Evolutionary conservation across 306 rosid genomes (phyloP).

Genomic region (Cucurbita argyrosperma): DNA sequence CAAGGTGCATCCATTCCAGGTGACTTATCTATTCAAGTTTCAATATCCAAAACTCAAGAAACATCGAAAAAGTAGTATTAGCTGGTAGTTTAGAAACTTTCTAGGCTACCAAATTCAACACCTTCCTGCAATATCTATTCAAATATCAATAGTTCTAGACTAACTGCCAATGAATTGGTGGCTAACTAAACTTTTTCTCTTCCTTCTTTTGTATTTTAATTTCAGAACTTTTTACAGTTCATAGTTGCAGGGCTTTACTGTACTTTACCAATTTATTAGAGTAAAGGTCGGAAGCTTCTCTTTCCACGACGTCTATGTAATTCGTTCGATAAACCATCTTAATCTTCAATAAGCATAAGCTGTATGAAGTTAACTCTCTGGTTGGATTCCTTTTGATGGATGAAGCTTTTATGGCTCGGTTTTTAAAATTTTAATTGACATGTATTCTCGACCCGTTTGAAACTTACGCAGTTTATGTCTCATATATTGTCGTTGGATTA

Average conservation of each 20-base stretch:
- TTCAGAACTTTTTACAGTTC: neutral
- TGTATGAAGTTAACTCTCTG: too few species aligned
- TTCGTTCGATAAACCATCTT: neutral
- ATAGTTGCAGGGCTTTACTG: slow-evolving; percentile 1
- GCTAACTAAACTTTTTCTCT: neutral
- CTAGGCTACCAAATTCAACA: slow-evolving; percentile 11
- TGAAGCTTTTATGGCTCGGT: too few species aligned
- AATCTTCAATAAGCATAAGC: neutral
- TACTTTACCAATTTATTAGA: neutral
- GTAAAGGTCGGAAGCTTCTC: neutral
- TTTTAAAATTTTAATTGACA: too few species aligned
- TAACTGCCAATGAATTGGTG: neutral
- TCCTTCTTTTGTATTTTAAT: neutral
- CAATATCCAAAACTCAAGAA: neutral
- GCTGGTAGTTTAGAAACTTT: slow-evolving; percentile 11
- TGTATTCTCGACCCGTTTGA: too few species aligned
- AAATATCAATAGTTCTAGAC: neutral
- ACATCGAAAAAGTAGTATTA: neutral
- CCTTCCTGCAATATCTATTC: neutral
- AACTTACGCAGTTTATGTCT: too few species aligned
- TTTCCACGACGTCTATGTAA: neutral
- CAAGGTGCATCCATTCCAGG: slow-evolving; percentile 41
- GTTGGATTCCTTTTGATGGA: too few species aligned
- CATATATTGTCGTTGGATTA: too few species aligned
- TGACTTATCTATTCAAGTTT: neutral